Base-by-base conservation (phyloP, 139 green algal genomes). In the Auxenochlorella pyrenoidosa region DNA sequence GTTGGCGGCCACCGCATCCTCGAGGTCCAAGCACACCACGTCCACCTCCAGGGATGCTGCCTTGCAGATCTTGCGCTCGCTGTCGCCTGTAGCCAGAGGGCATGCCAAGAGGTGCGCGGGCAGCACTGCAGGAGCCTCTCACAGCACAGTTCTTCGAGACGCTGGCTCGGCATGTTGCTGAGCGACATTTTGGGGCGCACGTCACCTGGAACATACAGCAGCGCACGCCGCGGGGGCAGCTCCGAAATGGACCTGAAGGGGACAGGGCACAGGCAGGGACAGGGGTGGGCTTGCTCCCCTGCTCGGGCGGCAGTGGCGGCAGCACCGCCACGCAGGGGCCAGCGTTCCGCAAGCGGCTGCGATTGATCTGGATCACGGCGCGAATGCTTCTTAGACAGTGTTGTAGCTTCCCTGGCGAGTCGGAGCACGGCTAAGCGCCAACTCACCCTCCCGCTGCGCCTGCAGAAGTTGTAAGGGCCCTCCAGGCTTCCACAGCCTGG, bases 191-290 rank as follows among this genome's bases (percentile, higher is more conserved):
- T 2, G 54, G 15, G 3, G 54, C 2, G 15, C 40, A 22, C 19
- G 44, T 34, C 54, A 88, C 86, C 89, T 76, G 89, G 89, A 1
- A 92, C 82, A 32, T 92, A 92, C 19, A 92, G 76, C 54, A 92
- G 79, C 41, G 89, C 87, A 36, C 89, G 66, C 13, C 87, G 65
- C 16, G 87, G 89, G 2, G 36, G 30, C 30, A 86, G 81, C 32
- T 86, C 81, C 30, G 79, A 65, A 19, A 86, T 68, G 5, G 81
- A 86, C 19, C 81, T 86, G 81, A 59, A n/a, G 38, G 38, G 59
- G 38, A 32, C 19, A 36, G n/a, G 0, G 3, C 68, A 5, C 4
- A 36, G 30, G 30, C 32, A 24, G 66, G 30, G 16, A 73, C 32
- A 38, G 66, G 32, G 3, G 5, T n/a, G 3, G 30, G 66, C 30